These are phyloP conservation scores for Cyclotella atomus DNA, from an alignment of 108 stramenopile genomes.

Conservation along the genomic window DNA sequence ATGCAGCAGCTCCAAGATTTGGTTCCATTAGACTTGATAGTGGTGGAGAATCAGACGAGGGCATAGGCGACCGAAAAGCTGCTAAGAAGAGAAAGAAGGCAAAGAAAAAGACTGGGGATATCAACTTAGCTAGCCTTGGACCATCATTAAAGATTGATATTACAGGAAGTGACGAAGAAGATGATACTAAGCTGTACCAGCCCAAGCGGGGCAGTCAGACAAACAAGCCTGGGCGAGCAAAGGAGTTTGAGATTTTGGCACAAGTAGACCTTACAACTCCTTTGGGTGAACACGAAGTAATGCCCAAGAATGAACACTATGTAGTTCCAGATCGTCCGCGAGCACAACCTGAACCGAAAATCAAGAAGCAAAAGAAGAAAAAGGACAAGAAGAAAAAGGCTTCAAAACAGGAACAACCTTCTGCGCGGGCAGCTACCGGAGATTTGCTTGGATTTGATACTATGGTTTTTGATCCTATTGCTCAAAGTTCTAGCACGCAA, in stretches of 20 bases:
- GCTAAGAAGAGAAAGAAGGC: constrained; percentile 77
- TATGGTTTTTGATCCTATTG: constrained; percentile 43
- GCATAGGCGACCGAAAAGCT: constrained; percentile 28
- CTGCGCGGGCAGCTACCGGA: constrained; percentile 6
- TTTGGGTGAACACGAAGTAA: constrained; percentile 83
- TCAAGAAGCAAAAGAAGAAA: constrained; percentile 60
- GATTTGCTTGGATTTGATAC: constrained; percentile 60
- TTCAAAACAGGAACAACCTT: not conserved
- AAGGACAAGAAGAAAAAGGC: constrained; percentile 65
- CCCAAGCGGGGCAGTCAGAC: constrained; percentile 19
- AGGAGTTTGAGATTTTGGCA: constrained; percentile 74
- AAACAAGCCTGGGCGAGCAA: constrained; percentile 19
- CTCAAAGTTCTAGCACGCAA: constrained; percentile 6
- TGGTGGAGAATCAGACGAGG: constrained; percentile 66
- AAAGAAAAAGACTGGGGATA: constrained; percentile 40
- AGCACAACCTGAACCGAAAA: not conserved
- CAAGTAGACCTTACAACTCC: constrained; percentile 87
- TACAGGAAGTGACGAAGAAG: constrained; percentile 75
- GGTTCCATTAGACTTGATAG: constrained; percentile 72
- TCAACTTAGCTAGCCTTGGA: not conserved
- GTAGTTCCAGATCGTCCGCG: constrained; percentile 58
- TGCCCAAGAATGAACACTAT: constrained; percentile 75
- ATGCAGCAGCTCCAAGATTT: constrained; percentile 48
- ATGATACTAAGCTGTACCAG: constrained; percentile 55
- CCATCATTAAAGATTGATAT: constrained; percentile 36